Evolutionary conservation across 345 rosid species (phyloP).

Genomic region (Eucalyptus guilfoylei): DNA sequence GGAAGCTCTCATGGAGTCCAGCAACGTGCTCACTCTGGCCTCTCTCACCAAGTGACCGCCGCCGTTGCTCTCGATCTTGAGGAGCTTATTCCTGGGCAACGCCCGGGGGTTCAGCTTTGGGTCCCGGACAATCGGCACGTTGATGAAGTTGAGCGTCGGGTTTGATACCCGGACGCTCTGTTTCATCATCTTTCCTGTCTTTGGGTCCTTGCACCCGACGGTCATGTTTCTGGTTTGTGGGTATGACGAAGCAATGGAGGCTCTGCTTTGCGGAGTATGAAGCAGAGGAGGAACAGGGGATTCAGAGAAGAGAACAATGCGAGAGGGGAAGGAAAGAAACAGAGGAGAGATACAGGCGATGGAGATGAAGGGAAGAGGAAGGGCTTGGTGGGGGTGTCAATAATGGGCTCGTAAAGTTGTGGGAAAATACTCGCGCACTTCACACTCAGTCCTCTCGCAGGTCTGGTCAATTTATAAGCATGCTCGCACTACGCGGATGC

Average conservation of each 20-base stretch:
- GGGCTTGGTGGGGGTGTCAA: slow-evolving; percentile 8
- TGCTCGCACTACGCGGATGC: neutral
- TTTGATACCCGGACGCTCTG: slow-evolving; percentile 59
- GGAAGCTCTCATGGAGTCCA: slow-evolving; percentile 83
- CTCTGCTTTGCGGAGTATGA: neutral
- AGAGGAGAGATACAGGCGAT: slow-evolving; percentile 13
- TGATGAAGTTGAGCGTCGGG: slow-evolving; percentile 14
- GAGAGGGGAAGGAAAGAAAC: neutral
- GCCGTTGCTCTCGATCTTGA: neutral
- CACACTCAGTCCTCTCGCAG: neutral
- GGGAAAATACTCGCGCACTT: slow-evolving; percentile 5
- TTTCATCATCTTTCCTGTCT: slow-evolving; percentile 36
- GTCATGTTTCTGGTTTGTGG: neutral
- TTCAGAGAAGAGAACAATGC: neutral
- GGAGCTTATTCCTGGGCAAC: slow-evolving; percentile 8
- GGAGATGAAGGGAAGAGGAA: neutral
- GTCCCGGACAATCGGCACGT: slow-evolving; percentile 16
- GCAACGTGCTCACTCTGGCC: slow-evolving; percentile 40
- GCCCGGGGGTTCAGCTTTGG: neutral
- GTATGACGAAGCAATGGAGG: neutral
- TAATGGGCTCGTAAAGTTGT: slow-evolving; percentile 1
- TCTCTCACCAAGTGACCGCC: slow-evolving; percentile 15
- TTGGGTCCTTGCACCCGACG: neutral
- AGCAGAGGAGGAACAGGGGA: slow-evolving; percentile 9
- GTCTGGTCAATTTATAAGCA: neutral